phyloP scores from a whole-genome alignment of 164 flowering plant genomes.

The Vitis labrusca region DNA sequence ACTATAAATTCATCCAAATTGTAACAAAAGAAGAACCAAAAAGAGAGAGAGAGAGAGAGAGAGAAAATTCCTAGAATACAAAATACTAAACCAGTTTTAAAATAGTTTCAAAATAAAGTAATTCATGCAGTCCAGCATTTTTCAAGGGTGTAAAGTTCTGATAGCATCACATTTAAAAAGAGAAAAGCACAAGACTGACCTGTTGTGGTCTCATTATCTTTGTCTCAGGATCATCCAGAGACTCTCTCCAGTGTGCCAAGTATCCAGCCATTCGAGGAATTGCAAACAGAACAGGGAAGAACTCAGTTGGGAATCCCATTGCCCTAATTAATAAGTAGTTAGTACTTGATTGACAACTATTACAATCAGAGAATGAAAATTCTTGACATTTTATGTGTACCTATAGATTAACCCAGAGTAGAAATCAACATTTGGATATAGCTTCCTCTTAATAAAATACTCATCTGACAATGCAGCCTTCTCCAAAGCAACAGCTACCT shows the following conservation, averaged over 20 bases:
- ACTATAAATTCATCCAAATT: not conserved
- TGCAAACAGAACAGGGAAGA: conserved; percentile 92
- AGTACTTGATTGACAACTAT: not conserved
- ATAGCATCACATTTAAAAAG: not conserved
- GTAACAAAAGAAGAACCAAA: too few species aligned
- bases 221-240: conserved; percentile 98
- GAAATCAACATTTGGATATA: conserved; percentile 99
- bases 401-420: conserved; percentile 97
- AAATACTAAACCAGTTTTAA: too few species aligned
- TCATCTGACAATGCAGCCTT: conserved; percentile 97
- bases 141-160: too few species aligned
- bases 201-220: conserved; percentile 97
- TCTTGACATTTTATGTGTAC: conserved; percentile 24
- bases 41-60: not conserved
- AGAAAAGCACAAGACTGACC: conserved; percentile 38
- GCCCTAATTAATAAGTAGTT: conserved; percentile 56
- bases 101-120: too few species aligned
- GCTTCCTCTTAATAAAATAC: conserved; percentile 88
- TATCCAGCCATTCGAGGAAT: conserved; percentile 99
- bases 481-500: conserved; percentile 99
- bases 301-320: conserved; percentile 97
- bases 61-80: too few species aligned
- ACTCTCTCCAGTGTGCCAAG: conserved; percentile 93
- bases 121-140: too few species aligned
- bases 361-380: not conserved